Evolutionary conservation across 148 eudicot species (phyloP).

Genomic region (Vaccinium darrowii): DNA sequence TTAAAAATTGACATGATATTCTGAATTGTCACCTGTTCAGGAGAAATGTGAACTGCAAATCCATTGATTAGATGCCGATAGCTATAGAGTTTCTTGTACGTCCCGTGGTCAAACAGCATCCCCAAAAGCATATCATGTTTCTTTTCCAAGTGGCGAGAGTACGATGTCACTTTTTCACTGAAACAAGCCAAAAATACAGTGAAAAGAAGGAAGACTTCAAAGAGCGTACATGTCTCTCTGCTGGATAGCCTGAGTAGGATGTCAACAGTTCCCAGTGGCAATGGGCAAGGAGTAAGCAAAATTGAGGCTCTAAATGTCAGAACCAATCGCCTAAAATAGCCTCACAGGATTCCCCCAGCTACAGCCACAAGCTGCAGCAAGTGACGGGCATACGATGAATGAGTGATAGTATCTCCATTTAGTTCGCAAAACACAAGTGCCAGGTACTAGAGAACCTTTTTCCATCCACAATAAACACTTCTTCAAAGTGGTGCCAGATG

Average conservation of each 20-base stretch:
- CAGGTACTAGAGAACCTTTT: neutral
- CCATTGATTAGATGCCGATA: constrained; percentile 88
- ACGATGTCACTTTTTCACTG: constrained; percentile 77
- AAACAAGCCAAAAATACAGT: constrained; percentile 25
- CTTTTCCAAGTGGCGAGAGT: constrained; percentile 82
- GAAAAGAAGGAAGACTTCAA: constrained; percentile 9
- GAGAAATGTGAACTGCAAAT: constrained; percentile 81
- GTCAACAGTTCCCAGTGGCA: neutral
- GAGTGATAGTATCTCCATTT: neutral
- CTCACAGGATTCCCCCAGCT: neutral
- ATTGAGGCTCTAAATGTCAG: neutral
- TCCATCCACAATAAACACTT: neutral
- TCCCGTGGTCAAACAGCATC: constrained; percentile 66
- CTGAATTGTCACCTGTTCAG: constrained; percentile 77
- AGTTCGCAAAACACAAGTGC: neutral
- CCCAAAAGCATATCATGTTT: constrained; percentile 96
- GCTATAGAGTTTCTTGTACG: constrained; percentile 87
- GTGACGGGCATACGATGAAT: neutral
- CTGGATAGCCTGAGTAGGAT: neutral
- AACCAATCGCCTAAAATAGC: neutral
- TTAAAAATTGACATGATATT: neutral
- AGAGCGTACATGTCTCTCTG: neutral
- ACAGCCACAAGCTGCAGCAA: constrained; percentile 5
- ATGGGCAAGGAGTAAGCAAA: neutral
- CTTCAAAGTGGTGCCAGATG: neutral